Evolutionary conservation across 2,329 filamentous ascomycete species (phyloP).

Genomic region (Monilinia laxa): DNA sequence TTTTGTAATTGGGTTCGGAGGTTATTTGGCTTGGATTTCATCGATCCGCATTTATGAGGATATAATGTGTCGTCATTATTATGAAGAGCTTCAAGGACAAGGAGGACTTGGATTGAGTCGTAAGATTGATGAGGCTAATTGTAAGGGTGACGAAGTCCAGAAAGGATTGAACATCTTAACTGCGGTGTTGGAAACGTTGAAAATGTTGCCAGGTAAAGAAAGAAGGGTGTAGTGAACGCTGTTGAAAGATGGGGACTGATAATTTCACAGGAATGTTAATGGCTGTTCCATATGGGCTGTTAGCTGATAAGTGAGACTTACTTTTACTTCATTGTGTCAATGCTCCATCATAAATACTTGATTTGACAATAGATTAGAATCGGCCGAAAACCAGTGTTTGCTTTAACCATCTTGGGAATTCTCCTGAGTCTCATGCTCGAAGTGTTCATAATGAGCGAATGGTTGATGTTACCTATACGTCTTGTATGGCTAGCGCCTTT

Average conservation of each 20-base stretch:
- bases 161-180: constrained; percentile 42
- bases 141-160: constrained; percentile 44
- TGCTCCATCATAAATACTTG: not conserved
- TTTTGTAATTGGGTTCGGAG: constrained; percentile 38
- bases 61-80: constrained; percentile 45
- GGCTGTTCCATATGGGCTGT: constrained; percentile 44
- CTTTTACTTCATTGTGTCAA: not conserved
- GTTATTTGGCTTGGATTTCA: constrained; percentile 41
- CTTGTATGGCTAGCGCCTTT: constrained; percentile 42
- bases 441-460: constrained; percentile 42
- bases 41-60: constrained; percentile 43
- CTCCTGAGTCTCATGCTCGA: constrained; percentile 37
- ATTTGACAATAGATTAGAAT: constrained; percentile 32
- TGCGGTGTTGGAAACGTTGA: constrained; percentile 39
- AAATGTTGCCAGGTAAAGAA: constrained; percentile 39
- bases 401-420: constrained; percentile 40
- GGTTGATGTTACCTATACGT: constrained; percentile 39
- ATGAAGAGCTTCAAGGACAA: constrained; percentile 31
- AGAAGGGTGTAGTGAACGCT: not conserved
- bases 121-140: constrained; percentile 42
- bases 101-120: constrained; percentile 32
- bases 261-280: constrained; percentile 35
- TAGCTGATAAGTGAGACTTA: constrained; percentile 42
- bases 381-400: constrained; percentile 43
- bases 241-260: constrained; percentile 15